Conservation (phyloP, 192 early-diverging fungal species). For the Polychytrium aggregatum region DNA sequence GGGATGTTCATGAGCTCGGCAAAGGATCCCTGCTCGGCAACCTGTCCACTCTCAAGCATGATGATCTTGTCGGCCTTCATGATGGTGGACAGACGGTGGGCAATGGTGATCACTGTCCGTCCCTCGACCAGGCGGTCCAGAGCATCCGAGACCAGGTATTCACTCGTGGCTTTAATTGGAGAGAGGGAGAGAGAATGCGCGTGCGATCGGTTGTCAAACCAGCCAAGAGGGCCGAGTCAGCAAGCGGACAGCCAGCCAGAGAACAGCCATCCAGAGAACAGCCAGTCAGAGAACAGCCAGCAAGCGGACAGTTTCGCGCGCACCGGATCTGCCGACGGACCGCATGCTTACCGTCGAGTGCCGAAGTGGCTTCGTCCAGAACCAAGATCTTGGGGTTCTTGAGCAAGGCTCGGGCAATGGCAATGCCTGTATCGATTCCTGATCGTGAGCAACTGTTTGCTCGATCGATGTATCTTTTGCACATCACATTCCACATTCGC, state of each 20-base stretch:
- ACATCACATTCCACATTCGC: too few species aligned
- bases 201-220: too few species aligned
- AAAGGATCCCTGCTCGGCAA: conserved; percentile 64
- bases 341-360: too few species aligned
- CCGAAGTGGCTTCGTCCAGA: conserved; percentile 77
- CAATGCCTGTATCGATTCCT: conserved; percentile 78
- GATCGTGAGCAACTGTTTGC: too few species aligned
- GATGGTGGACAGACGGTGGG: conserved; percentile 50
- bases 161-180: conserved; percentile 65
- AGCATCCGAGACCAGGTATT: conserved; percentile 69
- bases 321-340: too few species aligned
- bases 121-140: conserved; percentile 39
- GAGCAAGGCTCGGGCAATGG: conserved; percentile 62
- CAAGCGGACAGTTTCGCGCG: too few species aligned
- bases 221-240: too few species aligned
- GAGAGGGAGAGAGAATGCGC: too few species aligned
- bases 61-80: conserved; percentile 43
- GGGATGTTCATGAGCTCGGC: conserved; percentile 50
- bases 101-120: conserved; percentile 49
- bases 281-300: too few species aligned
- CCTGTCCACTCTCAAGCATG: conserved; percentile 10
- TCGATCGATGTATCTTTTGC: too few species aligned
- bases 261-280: too few species aligned
- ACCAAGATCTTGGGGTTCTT: conserved; percentile 46
- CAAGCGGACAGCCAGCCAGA: too few species aligned